A percentile compares a stretch with the other conserved stretches of the same genome.
Evolutionary conservation across 495 filamentous ascomycete genomes (phyloP).

Genomic region (Aspergillus steynii): DNA sequence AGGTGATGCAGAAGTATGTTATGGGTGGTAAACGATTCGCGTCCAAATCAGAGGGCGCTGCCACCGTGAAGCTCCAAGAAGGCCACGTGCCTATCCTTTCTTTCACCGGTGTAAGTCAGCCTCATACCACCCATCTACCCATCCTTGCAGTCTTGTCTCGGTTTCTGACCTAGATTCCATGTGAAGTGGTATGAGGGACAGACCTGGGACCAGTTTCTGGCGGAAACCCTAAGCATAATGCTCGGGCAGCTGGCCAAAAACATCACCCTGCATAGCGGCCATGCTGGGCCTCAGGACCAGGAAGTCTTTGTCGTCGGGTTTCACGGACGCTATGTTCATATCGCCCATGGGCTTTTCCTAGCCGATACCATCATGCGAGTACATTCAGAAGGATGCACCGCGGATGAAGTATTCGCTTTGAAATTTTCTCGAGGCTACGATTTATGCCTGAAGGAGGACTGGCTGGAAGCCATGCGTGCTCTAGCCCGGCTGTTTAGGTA

Average conservation of each 20-base stretch:
- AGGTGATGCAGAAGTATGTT: conserved; percentile 4
- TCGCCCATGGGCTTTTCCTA: conserved; percentile 3
- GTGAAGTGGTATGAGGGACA: conserved; percentile 11
- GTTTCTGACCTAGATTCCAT: neutral
- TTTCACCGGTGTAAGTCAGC: conserved; percentile 9
- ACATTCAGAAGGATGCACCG: conserved; percentile 6
- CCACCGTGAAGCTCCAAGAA: neutral
- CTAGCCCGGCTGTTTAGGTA: neutral
- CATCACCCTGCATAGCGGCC: neutral
- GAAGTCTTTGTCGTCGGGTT: conserved; percentile 3
- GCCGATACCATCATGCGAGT: conserved; percentile 6
- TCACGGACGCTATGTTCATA: conserved; percentile 5
- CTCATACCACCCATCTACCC: neutral
- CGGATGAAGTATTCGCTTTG: conserved; percentile 4
- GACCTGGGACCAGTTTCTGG: conserved; percentile 13
- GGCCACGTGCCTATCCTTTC: conserved; percentile 3
- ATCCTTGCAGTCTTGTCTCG: too few relatives aligned
- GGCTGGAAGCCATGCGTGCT: neutral
- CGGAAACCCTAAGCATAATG: conserved; percentile 14
- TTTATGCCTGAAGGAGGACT: neutral
- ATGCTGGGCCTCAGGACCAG: neutral
- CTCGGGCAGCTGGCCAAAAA: conserved; percentile 10
- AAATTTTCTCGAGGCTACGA: neutral
- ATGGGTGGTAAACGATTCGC: conserved; percentile 3
- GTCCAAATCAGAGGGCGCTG: neutral